Evolutionary conservation across 1,284 basidiomycete genomes (phyloP).

Genomic region (Hymenochaete sp.): DNA sequence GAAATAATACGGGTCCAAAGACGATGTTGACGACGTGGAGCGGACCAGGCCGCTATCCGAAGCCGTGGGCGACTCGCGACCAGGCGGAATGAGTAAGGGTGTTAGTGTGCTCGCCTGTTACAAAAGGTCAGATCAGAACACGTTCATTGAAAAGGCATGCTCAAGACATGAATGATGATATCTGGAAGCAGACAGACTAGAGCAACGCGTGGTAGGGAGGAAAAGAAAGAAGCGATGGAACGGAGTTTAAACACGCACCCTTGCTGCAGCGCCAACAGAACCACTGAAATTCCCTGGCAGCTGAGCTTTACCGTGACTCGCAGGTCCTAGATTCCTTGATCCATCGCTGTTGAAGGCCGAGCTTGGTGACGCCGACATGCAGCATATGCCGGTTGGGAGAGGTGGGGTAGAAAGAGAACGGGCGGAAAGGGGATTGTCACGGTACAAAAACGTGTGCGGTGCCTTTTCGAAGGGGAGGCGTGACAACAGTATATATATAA

Average conservation of each 20-base stretch:
- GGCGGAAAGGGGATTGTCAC: conserved; percentile 3
- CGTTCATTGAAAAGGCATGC: no score
- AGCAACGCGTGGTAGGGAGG: no score
- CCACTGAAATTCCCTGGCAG: no score
- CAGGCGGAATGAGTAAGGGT: conserved; percentile 7
- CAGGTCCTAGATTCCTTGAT: no score
- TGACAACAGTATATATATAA: not conserved
- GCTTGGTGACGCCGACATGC: conserved; percentile 15
- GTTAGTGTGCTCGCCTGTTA: conserved; percentile 5
- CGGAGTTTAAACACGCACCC: no score
- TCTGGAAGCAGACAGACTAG: no score
- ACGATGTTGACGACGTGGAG: conserved; percentile 63
- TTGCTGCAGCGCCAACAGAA: no score
- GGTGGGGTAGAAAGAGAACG: not conserved
- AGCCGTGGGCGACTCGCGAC: conserved; percentile 5
- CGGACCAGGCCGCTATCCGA: conserved; percentile 27
- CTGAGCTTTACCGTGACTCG: no score
- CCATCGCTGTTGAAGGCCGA: no score
- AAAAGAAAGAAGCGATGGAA: no score
- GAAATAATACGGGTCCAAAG: conserved; percentile 79
- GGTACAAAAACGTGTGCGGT: no score
- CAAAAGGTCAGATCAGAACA: not conserved
- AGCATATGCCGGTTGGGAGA: conserved; percentile 3
- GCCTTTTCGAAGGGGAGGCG: not conserved
- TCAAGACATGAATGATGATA: no score